Conservation (phyloP, 73 alveolate species). For the Tetrahymena malaccensis region DNA sequence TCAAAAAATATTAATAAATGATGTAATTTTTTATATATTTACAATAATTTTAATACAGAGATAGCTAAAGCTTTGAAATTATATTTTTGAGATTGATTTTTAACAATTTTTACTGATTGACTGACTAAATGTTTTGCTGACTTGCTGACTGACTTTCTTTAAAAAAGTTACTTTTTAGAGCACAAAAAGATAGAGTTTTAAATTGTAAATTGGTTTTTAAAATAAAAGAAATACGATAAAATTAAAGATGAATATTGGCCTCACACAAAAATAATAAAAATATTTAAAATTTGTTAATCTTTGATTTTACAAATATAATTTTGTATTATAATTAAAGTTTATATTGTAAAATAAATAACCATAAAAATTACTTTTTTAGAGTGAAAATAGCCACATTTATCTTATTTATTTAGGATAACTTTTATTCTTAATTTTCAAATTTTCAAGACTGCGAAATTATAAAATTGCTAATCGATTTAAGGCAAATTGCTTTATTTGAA, state of each 20-base stretch:
- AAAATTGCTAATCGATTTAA: too few species aligned
- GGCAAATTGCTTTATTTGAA: too few species aligned
- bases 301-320: too few species aligned
- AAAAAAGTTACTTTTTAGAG: not conserved
- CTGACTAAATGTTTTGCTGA: not conserved
- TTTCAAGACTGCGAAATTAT: not conserved
- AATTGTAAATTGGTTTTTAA: not conserved
- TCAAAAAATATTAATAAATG: too few species aligned
- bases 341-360: not conserved
- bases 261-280: not conserved
- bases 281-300: not conserved
- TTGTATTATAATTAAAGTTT: not conserved
- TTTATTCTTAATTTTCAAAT: not conserved
- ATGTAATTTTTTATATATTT: too few species aligned
- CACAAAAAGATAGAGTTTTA: not conserved
- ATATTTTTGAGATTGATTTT: not conserved
- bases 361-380: not conserved
- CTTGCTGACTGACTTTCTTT: not conserved
- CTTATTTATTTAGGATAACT: not conserved
- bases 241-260: not conserved
- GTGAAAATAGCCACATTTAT: not conserved
- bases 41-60: too few species aligned
- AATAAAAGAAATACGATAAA: too few species aligned
- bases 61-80: too few species aligned
- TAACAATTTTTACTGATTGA: not conserved